Percentiles rank a stretch among this genome's conserved stretches.
phyloP scores from a whole-genome alignment of 306 rosid genomes.

The Trifolium pratense region DNA sequence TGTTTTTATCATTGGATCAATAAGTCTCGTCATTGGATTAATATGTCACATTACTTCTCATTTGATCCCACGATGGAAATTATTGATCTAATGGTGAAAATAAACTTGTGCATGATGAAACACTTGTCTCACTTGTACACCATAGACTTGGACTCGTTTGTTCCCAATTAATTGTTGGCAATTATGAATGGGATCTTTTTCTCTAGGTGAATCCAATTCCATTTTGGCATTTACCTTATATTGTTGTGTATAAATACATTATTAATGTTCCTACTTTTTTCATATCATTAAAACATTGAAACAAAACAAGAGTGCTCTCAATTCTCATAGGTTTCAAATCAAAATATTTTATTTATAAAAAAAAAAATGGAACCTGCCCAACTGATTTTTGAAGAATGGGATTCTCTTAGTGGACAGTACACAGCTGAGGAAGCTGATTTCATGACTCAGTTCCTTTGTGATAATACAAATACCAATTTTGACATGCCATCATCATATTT shows the following conservation, averaged over 20 bases:
- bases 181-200: constrained; percentile 39
- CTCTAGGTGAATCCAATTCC: constrained; percentile 36
- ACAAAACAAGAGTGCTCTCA: background rate
- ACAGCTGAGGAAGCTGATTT: constrained; percentile 65
- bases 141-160: too few relatives aligned
- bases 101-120: too few relatives aligned
- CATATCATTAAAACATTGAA: constrained; percentile 38
- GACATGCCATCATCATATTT: too few relatives aligned
- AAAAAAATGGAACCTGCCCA: constrained; percentile 60
- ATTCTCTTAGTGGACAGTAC: constrained; percentile 60
- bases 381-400: constrained; percentile 66
- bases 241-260: constrained; percentile 51
- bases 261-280: constrained; percentile 25
- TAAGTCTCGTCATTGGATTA: too few relatives aligned
- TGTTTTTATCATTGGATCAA: too few relatives aligned
- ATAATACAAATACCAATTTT: too few relatives aligned
- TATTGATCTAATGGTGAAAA: too few relatives aligned
- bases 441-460: constrained; percentile 62
- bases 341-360: background rate
- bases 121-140: too few relatives aligned
- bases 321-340: background rate
- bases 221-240: constrained; percentile 38
- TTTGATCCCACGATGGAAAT: too few relatives aligned
- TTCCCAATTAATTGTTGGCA: constrained; percentile 44
- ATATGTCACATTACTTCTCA: too few relatives aligned